Base-by-base conservation (phyloP, 2,329 filamentous ascomycete genomes). In the Arthrobotrys megalospora region DNA sequence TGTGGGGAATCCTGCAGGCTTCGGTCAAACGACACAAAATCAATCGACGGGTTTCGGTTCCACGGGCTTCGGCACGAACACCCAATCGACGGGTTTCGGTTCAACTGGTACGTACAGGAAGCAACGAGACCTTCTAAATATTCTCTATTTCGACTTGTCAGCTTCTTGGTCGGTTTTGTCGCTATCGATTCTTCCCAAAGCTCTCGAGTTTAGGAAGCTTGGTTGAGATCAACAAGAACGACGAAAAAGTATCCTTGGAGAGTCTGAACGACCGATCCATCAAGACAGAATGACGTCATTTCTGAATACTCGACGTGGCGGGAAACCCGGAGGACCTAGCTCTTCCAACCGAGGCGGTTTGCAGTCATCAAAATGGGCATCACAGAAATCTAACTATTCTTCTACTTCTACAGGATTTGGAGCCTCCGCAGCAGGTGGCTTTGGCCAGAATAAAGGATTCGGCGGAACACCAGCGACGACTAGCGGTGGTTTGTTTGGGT, bases 401-500 rank as follows among this genome's bases (percentile, higher is more conserved):
- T 80, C 58, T 71, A 77, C 11, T 43, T 53, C 47, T 67, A 78
- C 76, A 76, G 81, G 77, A 71, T 82, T 82, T 75, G 80, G 81
- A 43, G 72, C 68, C 38, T 72, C 80, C 21, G 71, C 79, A 12
- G 71, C 80, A 50, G 77, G 80, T 16, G 79, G 76, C 16, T 79
- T 77, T 52, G 78, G 72, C 16, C 66, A 82, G 72, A 78, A 80
- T 67, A 62, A 79, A 75, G 43, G 76, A 62, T 65, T 80, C 79
- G 58, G 81, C 7, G 84, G 85, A 14, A 84, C 82, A 3, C 82
- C 84, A 64, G 81, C 83, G 47, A 81, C 82, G 28, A 83, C 85
- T 32, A 84, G 21, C n/a, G 85, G 86, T 48, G 86, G 87, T 32
- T 84, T 91, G 80, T 91, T 91, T 80, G 88, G 88, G 62, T 85